Percentiles rank a stretch among this genome's conserved stretches.
These are phyloP conservation scores for Hyphopichia wangnamkhiaoensis DNA, from an alignment of 1,139 yeast species.

Conservation along the genomic window DNA sequence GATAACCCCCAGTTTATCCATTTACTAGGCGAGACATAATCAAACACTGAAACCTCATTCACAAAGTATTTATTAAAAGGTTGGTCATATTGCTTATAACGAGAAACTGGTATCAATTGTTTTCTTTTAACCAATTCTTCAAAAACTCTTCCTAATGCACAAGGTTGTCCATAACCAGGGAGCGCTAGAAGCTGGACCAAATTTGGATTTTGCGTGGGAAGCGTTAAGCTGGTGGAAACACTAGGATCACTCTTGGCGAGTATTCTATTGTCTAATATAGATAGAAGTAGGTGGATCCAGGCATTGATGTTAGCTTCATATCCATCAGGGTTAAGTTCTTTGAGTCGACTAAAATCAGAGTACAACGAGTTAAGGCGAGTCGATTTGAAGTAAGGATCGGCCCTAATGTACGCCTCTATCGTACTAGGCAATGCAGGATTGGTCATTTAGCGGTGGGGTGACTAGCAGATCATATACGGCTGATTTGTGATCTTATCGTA, in stretches of 20 bases:
- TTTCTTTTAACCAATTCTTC: constrained; percentile 25
- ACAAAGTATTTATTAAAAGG: constrained; percentile 7
- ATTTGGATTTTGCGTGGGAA: constrained; percentile 24
- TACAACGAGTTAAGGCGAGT: constrained; percentile 64
- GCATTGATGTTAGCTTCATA: constrained; percentile 68
- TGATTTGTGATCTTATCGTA: no score
- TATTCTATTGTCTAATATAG: constrained; percentile 17
- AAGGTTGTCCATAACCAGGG: constrained; percentile 33
- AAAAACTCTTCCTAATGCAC: constrained; percentile 22
- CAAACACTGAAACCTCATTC: not conserved
- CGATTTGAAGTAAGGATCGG: constrained; percentile 36
- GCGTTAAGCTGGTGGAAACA: constrained; percentile 18
- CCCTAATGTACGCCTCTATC: constrained; percentile 16
- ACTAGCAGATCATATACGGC: no score
- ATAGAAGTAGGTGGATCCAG: constrained; percentile 45
- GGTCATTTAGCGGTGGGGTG: not conserved
- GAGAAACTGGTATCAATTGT: constrained; percentile 25
- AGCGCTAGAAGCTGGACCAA: constrained; percentile 21
- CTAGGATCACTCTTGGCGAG: constrained; percentile 15
- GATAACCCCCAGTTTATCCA: constrained; percentile 17
- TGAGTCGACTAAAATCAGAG: constrained; percentile 56
- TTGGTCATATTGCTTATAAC: constrained; percentile 13
- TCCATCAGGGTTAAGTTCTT: constrained; percentile 64
- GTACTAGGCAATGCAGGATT: not conserved
- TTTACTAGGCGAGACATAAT: constrained; percentile 13